Percentiles rank a stretch among this genome's conserved stretches.
Conservation (phyloP, 768 basidiomycete genomes). For the Podaxis rugospora region DNA sequence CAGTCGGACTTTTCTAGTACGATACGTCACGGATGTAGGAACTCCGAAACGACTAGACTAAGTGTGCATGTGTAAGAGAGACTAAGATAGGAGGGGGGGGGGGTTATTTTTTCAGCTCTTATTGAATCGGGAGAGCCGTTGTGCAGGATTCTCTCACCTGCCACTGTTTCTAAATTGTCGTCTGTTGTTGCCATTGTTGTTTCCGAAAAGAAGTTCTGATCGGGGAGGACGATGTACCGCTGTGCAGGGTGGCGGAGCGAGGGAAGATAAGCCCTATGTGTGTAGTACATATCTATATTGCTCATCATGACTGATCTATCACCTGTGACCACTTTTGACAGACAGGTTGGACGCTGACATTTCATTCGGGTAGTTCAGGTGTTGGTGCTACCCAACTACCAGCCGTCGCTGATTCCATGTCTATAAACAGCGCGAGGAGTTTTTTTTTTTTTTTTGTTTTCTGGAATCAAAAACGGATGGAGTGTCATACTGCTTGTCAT, state of each 20-base stretch:
- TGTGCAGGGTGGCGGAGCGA: background rate
- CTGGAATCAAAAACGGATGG: background rate
- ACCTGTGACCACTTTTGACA: background rate
- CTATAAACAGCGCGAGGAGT: background rate
- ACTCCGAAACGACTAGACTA: background rate
- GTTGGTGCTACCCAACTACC: background rate
- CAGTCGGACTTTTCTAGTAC: background rate
- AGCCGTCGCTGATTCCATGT: background rate
- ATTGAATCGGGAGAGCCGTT: background rate
- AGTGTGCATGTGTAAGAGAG: background rate
- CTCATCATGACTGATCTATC: background rate
- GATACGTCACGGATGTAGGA: background rate
- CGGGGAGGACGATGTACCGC: slow-evolving; percentile 22
- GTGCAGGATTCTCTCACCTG: background rate
- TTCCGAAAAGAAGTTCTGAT: slow-evolving; percentile 40
- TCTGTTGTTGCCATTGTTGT: slow-evolving; percentile 7
- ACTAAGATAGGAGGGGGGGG: background rate
- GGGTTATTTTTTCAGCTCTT: background rate
- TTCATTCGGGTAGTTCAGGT: background rate
- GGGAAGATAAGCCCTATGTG: background rate
- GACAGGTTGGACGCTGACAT: background rate
- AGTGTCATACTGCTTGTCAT: background rate
- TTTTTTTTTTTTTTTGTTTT: background rate
- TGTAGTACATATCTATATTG: background rate
- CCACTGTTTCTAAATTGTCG: background rate